Evolutionary conservation across 345 rosid genomes (phyloP).

Genomic region (Mangifera indica): DNA sequence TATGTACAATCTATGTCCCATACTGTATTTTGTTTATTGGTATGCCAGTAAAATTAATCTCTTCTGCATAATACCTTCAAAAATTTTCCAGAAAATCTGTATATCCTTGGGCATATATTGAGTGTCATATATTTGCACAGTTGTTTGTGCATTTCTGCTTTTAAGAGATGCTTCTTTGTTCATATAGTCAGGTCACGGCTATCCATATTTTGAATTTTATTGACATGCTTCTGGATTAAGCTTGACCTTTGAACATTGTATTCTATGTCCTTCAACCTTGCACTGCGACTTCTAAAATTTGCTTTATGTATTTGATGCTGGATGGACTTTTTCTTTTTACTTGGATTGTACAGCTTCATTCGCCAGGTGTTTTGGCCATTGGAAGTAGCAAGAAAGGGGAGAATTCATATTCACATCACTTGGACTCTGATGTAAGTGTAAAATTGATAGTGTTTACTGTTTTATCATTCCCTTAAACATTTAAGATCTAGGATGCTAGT

Average conservation of each 20-base stretch:
- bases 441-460: background rate
- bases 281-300: background rate
- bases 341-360: constrained; percentile 60
- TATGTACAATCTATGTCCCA: background rate
- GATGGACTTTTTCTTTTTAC: constrained; percentile 9
- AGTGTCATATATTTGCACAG: background rate
- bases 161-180: background rate
- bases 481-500: constrained; percentile 1
- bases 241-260: background rate
- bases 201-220: constrained; percentile 2
- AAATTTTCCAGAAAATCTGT: background rate
- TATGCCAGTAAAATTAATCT: background rate
- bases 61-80: background rate
- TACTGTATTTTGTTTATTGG: background rate
- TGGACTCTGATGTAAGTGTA: constrained; percentile 86
- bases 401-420: constrained; percentile 97
- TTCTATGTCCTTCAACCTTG: background rate
- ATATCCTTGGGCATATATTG: too few species aligned
- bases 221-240: constrained; percentile 1
- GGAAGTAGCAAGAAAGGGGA: constrained; percentile 98
- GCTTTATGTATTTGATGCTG: constrained; percentile 8
- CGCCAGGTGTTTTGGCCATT: constrained; percentile 93
- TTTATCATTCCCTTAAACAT: constrained; percentile 12
- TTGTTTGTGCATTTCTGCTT: constrained; percentile 6
- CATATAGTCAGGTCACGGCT: background rate